A percentile compares a stretch with the other conserved stretches of the same genome.
Evolutionary conservation across 768 basidiomycete species (phyloP).

Genomic region (Pluteus cervinus): DNA sequence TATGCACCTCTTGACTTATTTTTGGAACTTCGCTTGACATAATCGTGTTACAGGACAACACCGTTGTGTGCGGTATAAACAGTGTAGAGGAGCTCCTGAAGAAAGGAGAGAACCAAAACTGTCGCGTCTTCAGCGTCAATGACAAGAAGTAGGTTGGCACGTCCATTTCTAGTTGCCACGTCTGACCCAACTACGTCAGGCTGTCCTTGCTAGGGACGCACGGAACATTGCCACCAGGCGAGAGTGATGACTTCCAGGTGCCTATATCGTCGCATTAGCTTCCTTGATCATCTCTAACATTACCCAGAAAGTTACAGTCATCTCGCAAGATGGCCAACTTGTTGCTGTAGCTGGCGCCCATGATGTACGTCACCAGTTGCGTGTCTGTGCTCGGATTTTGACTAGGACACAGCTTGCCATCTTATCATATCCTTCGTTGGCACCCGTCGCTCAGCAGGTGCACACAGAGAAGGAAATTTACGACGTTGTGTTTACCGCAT

Average conservation of each 20-base stretch:
- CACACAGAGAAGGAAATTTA: constrained; percentile 77
- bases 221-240: constrained; percentile 56
- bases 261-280: constrained; percentile 10
- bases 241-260: constrained; percentile 83
- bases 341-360: constrained; percentile 71
- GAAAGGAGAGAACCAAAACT: constrained; percentile 76
- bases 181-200: constrained; percentile 28
- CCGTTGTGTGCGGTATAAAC: constrained; percentile 84
- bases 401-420: constrained; percentile 45
- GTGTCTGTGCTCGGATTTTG: constrained; percentile 2
- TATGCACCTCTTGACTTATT: constrained; percentile 20
- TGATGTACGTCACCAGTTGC: constrained; percentile 43
- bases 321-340: constrained; percentile 64
- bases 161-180: neutral
- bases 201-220: constrained; percentile 43
- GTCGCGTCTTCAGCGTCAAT: constrained; percentile 60
- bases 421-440: constrained; percentile 57
- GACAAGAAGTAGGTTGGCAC: constrained; percentile 48
- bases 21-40: constrained; percentile 2
- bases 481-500: constrained; percentile 72
- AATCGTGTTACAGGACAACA: constrained; percentile 29
- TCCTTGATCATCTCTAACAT: constrained; percentile 8
- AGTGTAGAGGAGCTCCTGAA: constrained; percentile 57
- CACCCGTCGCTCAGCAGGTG: constrained; percentile 41
- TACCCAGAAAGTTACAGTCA: constrained; percentile 78